Conservation (phyloP, 1,139 yeast genomes). For the Blastobotrys elegans region DNA sequence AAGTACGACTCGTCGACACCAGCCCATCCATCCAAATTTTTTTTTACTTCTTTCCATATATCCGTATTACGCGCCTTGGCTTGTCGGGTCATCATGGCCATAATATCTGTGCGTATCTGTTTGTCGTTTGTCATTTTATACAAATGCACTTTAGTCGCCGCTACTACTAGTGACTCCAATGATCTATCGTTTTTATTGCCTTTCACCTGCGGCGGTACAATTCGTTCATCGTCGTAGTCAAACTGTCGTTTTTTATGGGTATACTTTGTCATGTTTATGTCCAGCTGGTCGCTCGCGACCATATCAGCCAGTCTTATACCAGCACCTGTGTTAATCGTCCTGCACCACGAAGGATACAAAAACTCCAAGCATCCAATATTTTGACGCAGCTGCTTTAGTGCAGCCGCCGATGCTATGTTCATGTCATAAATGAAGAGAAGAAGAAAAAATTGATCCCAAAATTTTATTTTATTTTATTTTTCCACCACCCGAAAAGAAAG, state of each 20-base stretch:
- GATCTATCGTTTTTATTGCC: neutral
- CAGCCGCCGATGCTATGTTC: neutral
- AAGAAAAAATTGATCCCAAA: neutral
- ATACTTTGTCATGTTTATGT: slow-evolving; percentile 8
- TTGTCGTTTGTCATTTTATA: neutral
- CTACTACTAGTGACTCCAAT: slow-evolving; percentile 1
- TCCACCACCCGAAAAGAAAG: too few relatives aligned
- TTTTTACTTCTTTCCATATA: neutral
- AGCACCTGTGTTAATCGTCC: neutral
- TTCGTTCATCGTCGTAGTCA: neutral
- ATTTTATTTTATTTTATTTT: neutral
- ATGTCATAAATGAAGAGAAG: neutral
- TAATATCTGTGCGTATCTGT: slow-evolving; percentile 1
- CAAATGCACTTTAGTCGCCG: neutral
- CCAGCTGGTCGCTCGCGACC: slow-evolving; percentile 3
- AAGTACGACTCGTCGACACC: neutral
- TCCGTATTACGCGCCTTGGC: neutral
- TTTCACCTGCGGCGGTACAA: neutral
- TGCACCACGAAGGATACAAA: slow-evolving; percentile 1
- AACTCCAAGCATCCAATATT: slow-evolving; percentile 5
- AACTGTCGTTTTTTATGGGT: slow-evolving; percentile 1
- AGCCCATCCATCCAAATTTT: neutral
- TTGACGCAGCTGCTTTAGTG: slow-evolving; percentile 4
- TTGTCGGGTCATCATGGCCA: neutral
- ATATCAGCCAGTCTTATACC: neutral